These are phyloP conservation scores for Trametes maxima DNA, from an alignment of 768 basidiomycete species.

Conservation along the genomic window DNA sequence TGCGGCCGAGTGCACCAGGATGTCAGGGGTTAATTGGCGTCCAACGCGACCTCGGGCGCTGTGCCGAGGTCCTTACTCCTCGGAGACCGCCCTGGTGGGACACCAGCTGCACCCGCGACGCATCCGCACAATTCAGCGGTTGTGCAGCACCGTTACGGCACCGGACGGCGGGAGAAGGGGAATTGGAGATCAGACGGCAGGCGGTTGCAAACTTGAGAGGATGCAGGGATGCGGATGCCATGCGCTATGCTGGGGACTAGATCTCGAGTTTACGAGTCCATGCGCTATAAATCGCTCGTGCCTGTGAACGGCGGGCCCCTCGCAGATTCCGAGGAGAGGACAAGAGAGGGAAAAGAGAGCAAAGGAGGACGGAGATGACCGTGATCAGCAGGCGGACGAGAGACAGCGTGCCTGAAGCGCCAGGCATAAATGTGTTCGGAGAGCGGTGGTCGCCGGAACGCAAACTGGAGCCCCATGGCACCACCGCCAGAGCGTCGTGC, in stretches of 20 bases:
- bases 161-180: not conserved
- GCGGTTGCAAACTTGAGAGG: not conserved
- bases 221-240: not conserved
- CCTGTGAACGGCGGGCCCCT: not conserved
- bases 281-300: too few species aligned
- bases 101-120: not conserved
- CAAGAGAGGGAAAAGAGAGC: not conserved
- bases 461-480: not conserved
- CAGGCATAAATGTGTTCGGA: not conserved
- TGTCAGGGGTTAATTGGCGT: too few species aligned
- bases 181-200: not conserved
- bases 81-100: too few species aligned
- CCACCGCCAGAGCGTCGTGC: not conserved
- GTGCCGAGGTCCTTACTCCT: too few species aligned
- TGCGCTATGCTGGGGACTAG: not conserved
- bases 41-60: too few species aligned
- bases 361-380: not conserved
- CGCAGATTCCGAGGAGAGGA: not conserved
- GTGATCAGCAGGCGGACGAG: not conserved
- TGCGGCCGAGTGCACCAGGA: too few species aligned
- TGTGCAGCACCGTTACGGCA: not conserved
- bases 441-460: not conserved
- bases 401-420: conserved; percentile 8
- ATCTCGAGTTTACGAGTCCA: too few species aligned
- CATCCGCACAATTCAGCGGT: not conserved